Evolutionary conservation across 1,284 basidiomycete species (phyloP), one percentile per base, ranked within the genome.

Genomic region (Lentinus polychrous): DNA sequence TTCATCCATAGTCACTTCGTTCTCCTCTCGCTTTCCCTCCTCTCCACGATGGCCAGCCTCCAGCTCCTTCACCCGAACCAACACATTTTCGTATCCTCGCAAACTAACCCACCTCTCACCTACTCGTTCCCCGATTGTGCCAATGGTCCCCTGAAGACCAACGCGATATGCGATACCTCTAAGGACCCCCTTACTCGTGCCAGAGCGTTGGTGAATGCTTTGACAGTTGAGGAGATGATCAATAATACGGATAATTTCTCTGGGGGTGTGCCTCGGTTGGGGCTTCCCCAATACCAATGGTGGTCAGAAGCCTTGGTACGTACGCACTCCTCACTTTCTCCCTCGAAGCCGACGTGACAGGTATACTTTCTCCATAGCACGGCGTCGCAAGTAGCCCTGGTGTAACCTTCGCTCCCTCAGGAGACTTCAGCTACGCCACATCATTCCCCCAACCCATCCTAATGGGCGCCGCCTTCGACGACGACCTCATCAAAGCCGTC

Each of bases 381-480:
- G 78, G 78, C 20, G 72, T 80, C 11, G 76, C 76, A 2, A 12
- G 14, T 0, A 77, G 75, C 55, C 76, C 73, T 12, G 78, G 77
- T 34, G 74, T 77, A 2, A 66, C 61, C 5, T 81, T 79, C 54
- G 66, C 75, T 0, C 23, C 63, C 0, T 61, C 70, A 1, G 78
- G 77, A 34, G 56, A 73, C 27, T 81, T 78, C 59, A 76, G 74
- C 54, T 73, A 65, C 52, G 76, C 78, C 1, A 79, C 77, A 1
- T 78, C 76, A 2, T 79, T 81, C 62, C 78, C 78, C 2, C 59
- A 66, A 43, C 66, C 66, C 4, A 66, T 66, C 52, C 52, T 64
- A n/a, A 61, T 65, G 60, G 56, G 65, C 10, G 66, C 66, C 2
- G 61, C 63, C 1, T 67, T 67, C 67, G 74, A 81, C 52, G 75